Evolutionary conservation across 2,329 filamentous ascomycete species (phyloP).

Genomic region (Pseudopyricularia cyperi): DNA sequence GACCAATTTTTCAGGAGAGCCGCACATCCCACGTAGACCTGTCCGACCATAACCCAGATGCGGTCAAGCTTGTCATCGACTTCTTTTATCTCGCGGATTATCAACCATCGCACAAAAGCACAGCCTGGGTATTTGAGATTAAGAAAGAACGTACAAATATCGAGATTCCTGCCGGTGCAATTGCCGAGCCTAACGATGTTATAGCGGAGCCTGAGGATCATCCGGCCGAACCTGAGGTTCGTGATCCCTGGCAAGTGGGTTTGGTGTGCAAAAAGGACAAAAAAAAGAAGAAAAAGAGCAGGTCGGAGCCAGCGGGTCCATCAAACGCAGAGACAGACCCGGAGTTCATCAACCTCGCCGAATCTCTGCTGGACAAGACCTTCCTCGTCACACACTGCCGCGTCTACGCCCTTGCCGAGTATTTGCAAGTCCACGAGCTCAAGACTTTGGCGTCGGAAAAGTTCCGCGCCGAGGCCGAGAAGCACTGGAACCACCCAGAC

Average conservation of each 20-base stretch:
- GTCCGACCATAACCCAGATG: constrained; percentile 1
- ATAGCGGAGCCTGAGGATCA: neutral
- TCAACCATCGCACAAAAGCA: neutral
- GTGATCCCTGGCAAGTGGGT: neutral
- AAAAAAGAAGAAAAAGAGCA: neutral
- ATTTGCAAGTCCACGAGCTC: neutral
- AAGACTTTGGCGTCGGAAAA: neutral
- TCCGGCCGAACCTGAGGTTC: neutral
- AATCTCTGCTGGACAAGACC: neutral
- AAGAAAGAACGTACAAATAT: neutral
- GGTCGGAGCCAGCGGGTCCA: neutral
- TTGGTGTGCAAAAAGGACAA: neutral
- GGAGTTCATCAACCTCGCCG: neutral
- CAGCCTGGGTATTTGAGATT: neutral
- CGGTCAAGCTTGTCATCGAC: neutral
- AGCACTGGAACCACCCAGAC: neutral
- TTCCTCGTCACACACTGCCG: neutral
- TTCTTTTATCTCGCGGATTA: constrained; percentile 2
- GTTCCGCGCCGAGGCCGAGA: neutral
- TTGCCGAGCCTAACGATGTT: neutral
- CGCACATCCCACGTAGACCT: neutral
- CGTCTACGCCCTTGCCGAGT: neutral
- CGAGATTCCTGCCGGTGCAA: neutral
- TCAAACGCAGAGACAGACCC: neutral
- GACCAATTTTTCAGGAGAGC: neutral